Base-by-base conservation (phyloP, 2,329 filamentous ascomycete genomes). In the Phaeosphaeria sp. region DNA sequence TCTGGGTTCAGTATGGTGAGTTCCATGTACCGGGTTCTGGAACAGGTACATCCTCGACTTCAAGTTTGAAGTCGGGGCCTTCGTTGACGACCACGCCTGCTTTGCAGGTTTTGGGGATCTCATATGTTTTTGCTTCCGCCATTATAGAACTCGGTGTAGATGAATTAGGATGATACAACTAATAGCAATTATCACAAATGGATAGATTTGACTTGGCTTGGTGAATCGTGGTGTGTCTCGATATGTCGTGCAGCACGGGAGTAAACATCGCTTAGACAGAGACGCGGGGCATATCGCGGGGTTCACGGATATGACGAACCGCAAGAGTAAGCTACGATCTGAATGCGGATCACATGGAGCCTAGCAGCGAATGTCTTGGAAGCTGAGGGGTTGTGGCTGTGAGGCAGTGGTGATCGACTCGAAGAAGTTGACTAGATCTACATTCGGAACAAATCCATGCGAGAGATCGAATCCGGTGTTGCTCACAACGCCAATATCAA, bases 71-170 rank as follows among this genome's bases (percentile, higher is more conserved):
- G 59, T 82, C 66, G 0, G 80, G 79, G 0, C 81, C 81, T 66
- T 80, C 78, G 58, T 83, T 81, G 39, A 81, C 71, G 4, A 83
- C 80, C 10, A 82, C 80, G 4, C 81, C 81, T 1, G 81, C 81
- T 57, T 82, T 82, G 65, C 81, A 82, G 54, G 75, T 75, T 20
- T 78, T 79, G 1, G 81, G 81, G 41, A 83, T 79, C 1, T 76
- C 69, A 17, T 41, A 48, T 1, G 36, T 43, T 18, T 41, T 52
- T 33, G 44, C 36, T 21, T 54, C 46, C 18, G 52, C 46, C 52
- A 54, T 54, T 7, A 4, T 43, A n/a, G 4, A 7, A 20, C 13
- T 36, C 13, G 11, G 15, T 5, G 36, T 41, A 15, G 36, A 41
- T 27, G n/a, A n/a, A n/a, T n/a, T n/a, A n/a, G n/a, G n/a, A n/a